phyloP scores from a whole-genome alignment of 345 rosid species.

The Populus deltoides region DNA sequence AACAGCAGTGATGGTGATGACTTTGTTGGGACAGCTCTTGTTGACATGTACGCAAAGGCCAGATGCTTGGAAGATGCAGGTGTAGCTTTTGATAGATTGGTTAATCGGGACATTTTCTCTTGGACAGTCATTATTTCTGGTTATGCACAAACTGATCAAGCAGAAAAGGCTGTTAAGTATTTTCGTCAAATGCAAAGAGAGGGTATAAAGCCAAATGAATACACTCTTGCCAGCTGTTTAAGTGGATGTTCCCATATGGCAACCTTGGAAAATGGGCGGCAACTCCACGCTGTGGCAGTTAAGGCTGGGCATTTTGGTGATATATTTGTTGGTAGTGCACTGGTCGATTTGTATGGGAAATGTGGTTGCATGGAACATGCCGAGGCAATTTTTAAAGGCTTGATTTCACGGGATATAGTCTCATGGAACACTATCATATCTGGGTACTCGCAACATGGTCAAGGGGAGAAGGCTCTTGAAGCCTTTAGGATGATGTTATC shows the following conservation, averaged over 20 bases:
- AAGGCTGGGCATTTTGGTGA: conserved; percentile 30
- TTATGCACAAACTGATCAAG: conserved; percentile 30
- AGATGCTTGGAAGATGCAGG: conserved; percentile 37
- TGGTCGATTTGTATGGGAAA: conserved; percentile 40
- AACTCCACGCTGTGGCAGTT: conserved; percentile 35
- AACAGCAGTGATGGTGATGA: conserved; percentile 23
- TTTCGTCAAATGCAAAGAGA: conserved; percentile 34
- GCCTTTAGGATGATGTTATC: conserved; percentile 38
- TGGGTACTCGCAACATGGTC: conserved; percentile 33
- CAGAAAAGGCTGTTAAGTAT: conserved; percentile 31
- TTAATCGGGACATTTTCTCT: conserved; percentile 25
- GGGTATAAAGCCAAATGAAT: conserved; percentile 41
- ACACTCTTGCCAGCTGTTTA: conserved; percentile 42
- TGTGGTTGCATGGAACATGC: conserved; percentile 44
- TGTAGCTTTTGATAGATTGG: conserved; percentile 26
- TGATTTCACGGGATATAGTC: conserved; percentile 19
- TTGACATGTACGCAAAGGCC: conserved; percentile 40
- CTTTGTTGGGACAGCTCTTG: conserved; percentile 41
- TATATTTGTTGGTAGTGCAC: conserved; percentile 29
- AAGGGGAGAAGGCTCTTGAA: conserved; percentile 36
- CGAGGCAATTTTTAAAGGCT: conserved; percentile 32
- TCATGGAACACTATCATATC: conserved; percentile 42
- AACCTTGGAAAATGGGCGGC: conserved; percentile 33
- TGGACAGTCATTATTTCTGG: conserved; percentile 40
- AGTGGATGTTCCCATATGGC: conserved; percentile 33